Base-by-base conservation (phyloP, 305 asterid genomes). In the Petunia hybrid region DNA sequence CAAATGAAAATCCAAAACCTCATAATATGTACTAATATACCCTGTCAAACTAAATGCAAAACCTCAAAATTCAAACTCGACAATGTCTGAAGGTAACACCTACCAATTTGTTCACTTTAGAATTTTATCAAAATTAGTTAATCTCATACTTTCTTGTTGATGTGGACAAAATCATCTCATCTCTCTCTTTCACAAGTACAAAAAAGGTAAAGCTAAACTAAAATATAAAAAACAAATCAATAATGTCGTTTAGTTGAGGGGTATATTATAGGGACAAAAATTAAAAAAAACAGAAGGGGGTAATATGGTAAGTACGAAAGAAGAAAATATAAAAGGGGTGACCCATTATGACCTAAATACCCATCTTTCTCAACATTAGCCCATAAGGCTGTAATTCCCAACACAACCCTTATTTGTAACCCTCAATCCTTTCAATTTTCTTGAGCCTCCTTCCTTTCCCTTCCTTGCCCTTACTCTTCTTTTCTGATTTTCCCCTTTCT, bases 271-370 rank as follows among this genome's bases (percentile, higher is more conserved):
- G 78, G 78, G 78, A 53, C 78, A 53, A 74, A 74, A 74, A 13
- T 8, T 51, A 35, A 13, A 7, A 51, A 10, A 46, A 10, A 5
- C 2, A 36, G 51, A 73, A 74, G 14, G 16, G 78, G 78, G 78
- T 74, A 74, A n/a, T 74, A 74, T 74, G 78, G 78, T 74, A 74
- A 74, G 78, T 74, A 74, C 64, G 14, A 13, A 46, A 12, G 1
- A 48, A 8, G 55, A 3, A 13, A 13, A 13, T 7, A 53, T 45
- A 13, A 6, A 6, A 13, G 63, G 64, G 46, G 38, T 74, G 16
- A 0, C 64, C 78, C 78, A 74, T 74, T 74, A 74, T 74, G 78
- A 74, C 78, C 78, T 74, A 74, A 74, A 74, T 74, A 74, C 78
- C 78, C 78, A 74, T 74, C 78, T 46, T 74, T 74, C 78, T 51